Evolutionary conservation across 768 basidiomycete species (phyloP).

Genomic region (Paxillus involutus): DNA sequence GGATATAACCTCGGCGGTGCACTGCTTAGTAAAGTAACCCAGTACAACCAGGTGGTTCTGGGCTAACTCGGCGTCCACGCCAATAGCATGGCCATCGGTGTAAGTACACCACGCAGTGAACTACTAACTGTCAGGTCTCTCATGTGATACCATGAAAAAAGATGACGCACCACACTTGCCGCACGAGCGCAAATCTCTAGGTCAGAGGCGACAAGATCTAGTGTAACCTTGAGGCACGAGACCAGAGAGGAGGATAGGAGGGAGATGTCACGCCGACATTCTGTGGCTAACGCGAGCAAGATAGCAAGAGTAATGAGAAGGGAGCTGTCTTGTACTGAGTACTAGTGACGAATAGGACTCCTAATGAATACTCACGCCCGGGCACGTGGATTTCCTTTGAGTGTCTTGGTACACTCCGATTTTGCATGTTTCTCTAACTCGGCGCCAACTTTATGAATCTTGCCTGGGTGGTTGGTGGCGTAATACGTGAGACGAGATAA

Average conservation of each 20-base stretch:
- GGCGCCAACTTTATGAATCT: conserved; percentile 71
- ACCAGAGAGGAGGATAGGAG: conserved; percentile 72
- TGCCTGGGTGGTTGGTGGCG: conserved; percentile 80
- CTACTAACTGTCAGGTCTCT: conserved; percentile 36
- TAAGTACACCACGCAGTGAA: conserved; percentile 93
- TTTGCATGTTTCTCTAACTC: conserved; percentile 77
- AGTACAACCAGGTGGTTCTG: conserved; percentile 70
- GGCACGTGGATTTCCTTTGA: conserved; percentile 69
- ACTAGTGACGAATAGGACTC: background rate
- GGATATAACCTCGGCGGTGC: conserved; percentile 45
- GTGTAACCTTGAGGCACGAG: conserved; percentile 57
- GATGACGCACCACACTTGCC: conserved; percentile 70
- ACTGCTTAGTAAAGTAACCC: conserved; percentile 60
- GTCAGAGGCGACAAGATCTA: conserved; percentile 58
- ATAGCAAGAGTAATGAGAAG: conserved; percentile 84
- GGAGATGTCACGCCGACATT: conserved; percentile 83
- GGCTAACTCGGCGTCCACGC: conserved; percentile 70
- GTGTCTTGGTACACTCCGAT: conserved; percentile 62
- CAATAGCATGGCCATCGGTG: conserved; percentile 82
- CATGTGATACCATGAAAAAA: background rate
- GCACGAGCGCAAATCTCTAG: conserved; percentile 75
- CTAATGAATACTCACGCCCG: conserved; percentile 62
- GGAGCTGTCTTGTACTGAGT: conserved; percentile 41
- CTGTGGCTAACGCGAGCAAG: conserved; percentile 76
- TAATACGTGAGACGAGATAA: conserved; percentile 85